Evolutionary conservation across 2,329 filamentous ascomycete genomes (phyloP).

Genomic region (Fusarium xyrophilum): DNA sequence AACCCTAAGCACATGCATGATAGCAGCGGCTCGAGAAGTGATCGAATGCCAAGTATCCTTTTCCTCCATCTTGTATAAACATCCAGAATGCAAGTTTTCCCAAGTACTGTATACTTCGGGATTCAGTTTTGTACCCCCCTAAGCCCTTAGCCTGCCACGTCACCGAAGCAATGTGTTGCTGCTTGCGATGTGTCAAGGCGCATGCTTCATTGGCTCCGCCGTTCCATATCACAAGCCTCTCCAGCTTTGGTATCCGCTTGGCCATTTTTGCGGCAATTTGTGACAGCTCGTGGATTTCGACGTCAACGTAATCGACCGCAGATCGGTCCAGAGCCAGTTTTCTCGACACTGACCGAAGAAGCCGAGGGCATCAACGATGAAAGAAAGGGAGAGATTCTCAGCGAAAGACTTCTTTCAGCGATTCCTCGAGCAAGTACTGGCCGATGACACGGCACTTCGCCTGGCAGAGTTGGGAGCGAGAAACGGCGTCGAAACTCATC

Average conservation of each 20-base stretch:
- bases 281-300: background rate
- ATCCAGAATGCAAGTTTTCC: background rate
- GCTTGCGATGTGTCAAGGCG: conserved; percentile 5
- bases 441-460: background rate
- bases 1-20: conserved; percentile 10
- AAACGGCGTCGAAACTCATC: background rate
- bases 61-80: background rate
- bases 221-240: conserved; percentile 13
- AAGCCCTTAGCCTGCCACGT: conserved; percentile 14
- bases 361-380: background rate
- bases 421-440: background rate
- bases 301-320: background rate
- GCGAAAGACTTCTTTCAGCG: background rate
- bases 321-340: background rate
- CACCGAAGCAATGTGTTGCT: background rate
- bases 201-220: conserved; percentile 1
- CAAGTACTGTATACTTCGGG: background rate
- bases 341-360: background rate
- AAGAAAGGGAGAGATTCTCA: conserved; percentile 2
- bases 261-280: background rate
- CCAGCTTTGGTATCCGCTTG: conserved; percentile 13
- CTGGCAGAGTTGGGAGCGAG: background rate
- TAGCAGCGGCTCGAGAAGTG: conserved; percentile 19
- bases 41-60: background rate
- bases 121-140: background rate